Evolutionary conservation across 371 early-diverging fungal species (phyloP), one percentile per base, ranked within the genome.

Genomic region (Rhizopus stolonifer): DNA sequence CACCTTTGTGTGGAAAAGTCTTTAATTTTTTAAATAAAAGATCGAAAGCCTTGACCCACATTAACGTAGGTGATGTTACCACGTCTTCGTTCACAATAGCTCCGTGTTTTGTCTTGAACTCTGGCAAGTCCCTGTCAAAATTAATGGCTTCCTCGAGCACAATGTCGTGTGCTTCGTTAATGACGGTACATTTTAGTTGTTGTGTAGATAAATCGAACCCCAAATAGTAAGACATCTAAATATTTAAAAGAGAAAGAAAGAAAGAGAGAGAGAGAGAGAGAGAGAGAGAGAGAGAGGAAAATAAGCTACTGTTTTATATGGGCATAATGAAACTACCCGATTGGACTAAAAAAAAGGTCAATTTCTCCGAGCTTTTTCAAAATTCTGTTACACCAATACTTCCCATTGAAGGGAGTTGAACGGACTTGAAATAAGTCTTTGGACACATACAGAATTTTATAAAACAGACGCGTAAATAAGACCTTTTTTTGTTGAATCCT

Each of bases 21-120:
- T 36, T 54, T 40, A 89, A 64, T 26, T 64, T 65, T 14, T 54
- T 65, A 23, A 92, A 51, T 8, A 91, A 61, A 22, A 74, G 26
- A 32, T 88, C 88, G 9, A 92, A 49, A 1, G 93, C 89, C 15
- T 88, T 85, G 0, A 86, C 81, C 90, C 91, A 92, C 89, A 92
- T 83, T 17, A 88, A 50, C 2, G 86, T 82, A 2, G 93, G 90
- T 1, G 87, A 76, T 0, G 83, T 85, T 18, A 77, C 89, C 3
- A 47, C 54, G 32, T 70, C 71, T 18, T 71, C 79, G 17, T 72
- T 46, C 4, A 70, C 55, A 57, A 82, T 69, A 4, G 81, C 82
- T 8, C 85, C 86, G 49, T 79, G 73, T 3, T 36, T 46, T 46
- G 85, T 71, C 38, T 62, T 42, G 55, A 79, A 87, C 22, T 74